Evolutionary conservation across 306 rosid species (phyloP), one percentile per base, ranked within the genome.

Genomic region (Cucurbita maxima): DNA sequence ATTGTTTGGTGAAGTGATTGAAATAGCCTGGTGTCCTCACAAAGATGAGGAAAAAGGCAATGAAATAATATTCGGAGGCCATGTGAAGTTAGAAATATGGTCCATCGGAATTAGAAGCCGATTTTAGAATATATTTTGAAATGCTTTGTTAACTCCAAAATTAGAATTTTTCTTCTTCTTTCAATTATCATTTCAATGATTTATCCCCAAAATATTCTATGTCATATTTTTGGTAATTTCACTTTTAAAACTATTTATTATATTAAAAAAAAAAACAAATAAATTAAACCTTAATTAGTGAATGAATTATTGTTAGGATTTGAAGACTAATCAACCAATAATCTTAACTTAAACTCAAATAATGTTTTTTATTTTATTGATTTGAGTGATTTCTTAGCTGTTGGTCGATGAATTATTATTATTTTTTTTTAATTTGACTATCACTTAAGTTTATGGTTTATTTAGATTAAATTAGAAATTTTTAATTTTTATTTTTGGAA

Each of bases 41-140:
- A 68, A 14, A 3, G 22, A 11, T 47, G 56, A 68, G 13, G 14
- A 20, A 25, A 22, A 67, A 19, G 15, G 10, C 10, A 19, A 10
- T 20, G 55, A 70, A 13, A 44, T 3, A 25, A 69, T 50, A 70
- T 70, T 70, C 74, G 44, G 1, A 50, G 30, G 5, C 15, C 74
- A 70, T 50, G 59, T 70, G 74, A 30, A 14, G 59, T 70, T 8
- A 50, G 74, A 70, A 70, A 70, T 13, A 36, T 70, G 58, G 69
- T 61, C 47, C n/a, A 30, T 5, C 25, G 7, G 43, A 66, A 45
- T 48, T 13, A 67, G 59, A 70, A 30, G 34, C 34, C 34, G 34
- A 30, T 30, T 30, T 30, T 30, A 30, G 34, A 30, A 30, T 30
- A 30, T 30, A 30, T 30, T 30, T 30, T 30, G 34, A 30, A 68